These are phyloP conservation scores for Quercus variabilis DNA, from an alignment of 306 rosid genomes.

Conservation along the genomic window DNA sequence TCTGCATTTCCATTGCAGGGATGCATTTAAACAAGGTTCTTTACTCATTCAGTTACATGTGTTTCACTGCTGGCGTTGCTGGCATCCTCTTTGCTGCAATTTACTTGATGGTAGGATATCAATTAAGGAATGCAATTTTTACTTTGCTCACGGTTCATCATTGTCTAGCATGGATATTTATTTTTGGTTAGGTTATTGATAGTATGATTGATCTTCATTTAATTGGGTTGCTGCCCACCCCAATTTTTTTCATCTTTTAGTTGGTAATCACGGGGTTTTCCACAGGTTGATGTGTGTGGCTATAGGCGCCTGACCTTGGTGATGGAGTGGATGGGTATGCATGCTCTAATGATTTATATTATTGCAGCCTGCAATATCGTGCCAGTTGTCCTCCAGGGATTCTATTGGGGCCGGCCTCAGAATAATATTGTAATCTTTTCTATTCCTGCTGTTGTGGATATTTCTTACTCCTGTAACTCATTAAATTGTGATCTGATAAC, in stretches of 20 bases:
- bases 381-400: slow-evolving; percentile 81
- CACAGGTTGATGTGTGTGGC: slow-evolving; percentile 86
- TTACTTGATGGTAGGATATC: slow-evolving; percentile 68
- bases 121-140: not conserved
- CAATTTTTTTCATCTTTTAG: not conserved
- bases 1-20: slow-evolving; percentile 24
- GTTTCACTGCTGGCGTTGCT: slow-evolving; percentile 79
- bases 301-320: slow-evolving; percentile 50
- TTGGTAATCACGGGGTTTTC: not conserved
- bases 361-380: slow-evolving; percentile 84
- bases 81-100: slow-evolving; percentile 74
- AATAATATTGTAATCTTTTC: slow-evolving; percentile 64
- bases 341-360: slow-evolving; percentile 72
- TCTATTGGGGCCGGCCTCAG: slow-evolving; percentile 71
- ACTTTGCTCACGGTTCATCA: slow-evolving; percentile 1
- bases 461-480: not conserved
- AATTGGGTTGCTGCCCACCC: not conserved
- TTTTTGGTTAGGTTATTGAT: not conserved
- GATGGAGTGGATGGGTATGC: slow-evolving; percentile 91
- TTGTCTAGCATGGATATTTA: not conserved
- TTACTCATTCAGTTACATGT: slow-evolving; percentile 80
- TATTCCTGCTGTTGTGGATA: not conserved
- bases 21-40: slow-evolving; percentile 93
- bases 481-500: slow-evolving; percentile 6
- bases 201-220: not conserved